Evolutionary conservation across 73 alveolate species (phyloP), one percentile per base, ranked within the genome.

Genomic region (Halteria grandinella): DNA sequence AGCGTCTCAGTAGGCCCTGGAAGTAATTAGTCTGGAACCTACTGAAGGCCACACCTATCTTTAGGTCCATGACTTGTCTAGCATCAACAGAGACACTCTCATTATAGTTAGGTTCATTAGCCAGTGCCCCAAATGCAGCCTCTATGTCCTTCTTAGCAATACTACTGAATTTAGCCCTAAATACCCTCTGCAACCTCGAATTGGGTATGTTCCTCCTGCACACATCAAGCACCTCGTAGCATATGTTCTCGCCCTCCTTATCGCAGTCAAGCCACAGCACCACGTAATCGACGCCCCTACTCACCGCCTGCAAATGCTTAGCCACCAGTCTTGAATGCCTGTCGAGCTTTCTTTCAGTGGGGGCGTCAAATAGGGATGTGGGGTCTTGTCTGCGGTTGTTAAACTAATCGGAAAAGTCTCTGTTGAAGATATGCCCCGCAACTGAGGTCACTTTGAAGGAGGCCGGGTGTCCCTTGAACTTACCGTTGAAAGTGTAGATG

Each of bases 261-360:
- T 98, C 99, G 58, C 99, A 97, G 85, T 98, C 99, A 15, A 98
- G 91, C 99, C 99, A 98, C 44, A 98, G 94, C 33, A 98, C 95
- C 77, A 98, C 51, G 51, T 87, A 93, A 69, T 91, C 97, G 15
- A 84, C 70, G 49, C 75, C 83, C 17, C 49, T 59, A 0, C 78
- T 83, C 39, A 55, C 62, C 47, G 76, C 86, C 69, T 85, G 79
- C 43, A 91, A 70, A 75, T 91, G 97, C 83, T 76, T 85, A 11
- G 84, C 95, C 12, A 88, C 69, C 27, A 31, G 53, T 5, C 64
- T 31, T 1, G 79, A 78, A 0, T 79, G 80, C 55, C 73, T 79
- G 66, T 78, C 78, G 83, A 80, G 75, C 57, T 82, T 91, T 85
- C 95, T 96, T 51, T 86, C 93, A 14, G 98, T 94, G 1, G 94